Base-by-base conservation (phyloP, 1,284 basidiomycete genomes). In the Veloboletus limbatus region DNA sequence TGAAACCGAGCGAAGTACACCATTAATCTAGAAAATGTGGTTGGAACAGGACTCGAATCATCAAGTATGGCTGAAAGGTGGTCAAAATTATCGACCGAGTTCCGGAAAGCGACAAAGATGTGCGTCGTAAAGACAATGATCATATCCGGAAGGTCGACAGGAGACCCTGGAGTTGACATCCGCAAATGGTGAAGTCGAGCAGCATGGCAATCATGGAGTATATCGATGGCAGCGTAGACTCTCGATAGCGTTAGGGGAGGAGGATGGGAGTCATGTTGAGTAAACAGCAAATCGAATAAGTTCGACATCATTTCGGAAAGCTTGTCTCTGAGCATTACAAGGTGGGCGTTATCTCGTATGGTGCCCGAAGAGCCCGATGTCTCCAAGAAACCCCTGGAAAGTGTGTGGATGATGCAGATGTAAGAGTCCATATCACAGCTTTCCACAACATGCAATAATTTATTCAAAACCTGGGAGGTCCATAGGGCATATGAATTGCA, bases 381-480 rank as follows among this genome's bases (percentile, higher is more conserved):
- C 5, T 44, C 21, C 48, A 37, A 45, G 35, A 66, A 50, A 16
- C 21, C 46, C 16, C 21, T 41, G 37, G 51, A 53, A 35, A 66
- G 45, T 9, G 49, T 14, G 31, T 30, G 28, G 28, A 45, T 36
- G 13, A 62, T 34, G 26, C 16, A 7, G 33, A 66, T 45, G 24
- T 60, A 63, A 9, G 61, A 58, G 31, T 56, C 57, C 5, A 52
- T 39, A 37, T 63, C 64, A n/a, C 43, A 44, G 35, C 8, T 27
- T 47, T 49, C 45, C 17, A 66, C 28, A 11, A 30, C 33, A 13
- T 64, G 57, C 3, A 69, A 64, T 27, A 76, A 54, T 8, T 57
- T 66, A n/a, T 63, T 52, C 18, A 70, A 49, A 14, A 66, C 68
- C 52, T 66, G 69, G 46, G 69, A 74, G 13, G 63, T 63, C 74